Conservation (phyloP, 176 grass and related monocot genomes). For the Oryza nivara region DNA sequence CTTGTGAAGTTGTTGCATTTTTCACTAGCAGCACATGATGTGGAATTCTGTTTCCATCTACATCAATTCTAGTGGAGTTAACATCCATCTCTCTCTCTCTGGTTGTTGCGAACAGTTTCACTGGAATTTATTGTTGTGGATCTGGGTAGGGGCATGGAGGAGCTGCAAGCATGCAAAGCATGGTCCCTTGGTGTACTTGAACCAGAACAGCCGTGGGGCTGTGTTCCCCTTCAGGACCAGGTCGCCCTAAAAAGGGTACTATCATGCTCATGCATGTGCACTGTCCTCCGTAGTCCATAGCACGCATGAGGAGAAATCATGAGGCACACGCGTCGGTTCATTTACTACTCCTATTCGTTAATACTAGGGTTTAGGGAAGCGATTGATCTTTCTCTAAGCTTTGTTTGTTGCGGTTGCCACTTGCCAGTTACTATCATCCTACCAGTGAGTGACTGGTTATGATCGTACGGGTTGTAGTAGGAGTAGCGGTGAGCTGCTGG, state of each 20-base stretch:
- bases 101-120: not conserved
- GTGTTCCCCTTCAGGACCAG: not conserved
- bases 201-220: constrained; percentile 4
- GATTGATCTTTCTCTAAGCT: not conserved
- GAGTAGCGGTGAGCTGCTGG: too few relatives aligned
- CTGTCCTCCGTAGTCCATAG: too few relatives aligned
- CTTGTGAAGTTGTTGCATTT: too few relatives aligned
- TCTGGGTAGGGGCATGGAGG: not conserved
- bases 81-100: not conserved
- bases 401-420: not conserved
- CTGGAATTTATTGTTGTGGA: not conserved
- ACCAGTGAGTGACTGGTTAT: not conserved
- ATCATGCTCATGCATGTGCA: not conserved
- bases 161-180: too few relatives aligned
- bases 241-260: not conserved
- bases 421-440: not conserved
- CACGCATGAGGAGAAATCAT: not conserved
- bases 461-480: not conserved
- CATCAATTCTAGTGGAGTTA: not conserved
- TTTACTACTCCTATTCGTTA: not conserved
- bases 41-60: too few relatives aligned
- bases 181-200: constrained; percentile 9
- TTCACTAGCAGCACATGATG: too few relatives aligned
- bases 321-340: not conserved
- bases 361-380: not conserved